phyloP scores from a whole-genome alignment of 805 yeast genomes.

The Pichia kluyveri region DNA sequence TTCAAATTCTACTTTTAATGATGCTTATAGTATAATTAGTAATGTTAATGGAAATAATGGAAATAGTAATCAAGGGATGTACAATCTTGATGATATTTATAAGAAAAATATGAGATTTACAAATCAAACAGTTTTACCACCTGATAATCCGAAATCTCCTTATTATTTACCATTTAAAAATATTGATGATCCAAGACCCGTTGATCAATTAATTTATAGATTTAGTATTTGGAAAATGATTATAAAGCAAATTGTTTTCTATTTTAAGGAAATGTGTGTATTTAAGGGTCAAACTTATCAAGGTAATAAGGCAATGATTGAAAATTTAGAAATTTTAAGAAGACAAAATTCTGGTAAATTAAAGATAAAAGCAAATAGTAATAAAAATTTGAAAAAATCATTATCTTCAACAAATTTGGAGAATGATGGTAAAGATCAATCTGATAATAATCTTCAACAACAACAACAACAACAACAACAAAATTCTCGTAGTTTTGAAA shows the following conservation, averaged over 20 bases:
- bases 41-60: not conserved
- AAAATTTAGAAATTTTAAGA: conserved; percentile 28
- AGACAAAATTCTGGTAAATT: conserved; percentile 25
- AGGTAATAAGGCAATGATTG: conserved; percentile 42
- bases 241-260: conserved; percentile 43
- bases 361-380: conserved; percentile 15
- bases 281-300: conserved; percentile 39
- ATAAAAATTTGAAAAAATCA: conserved; percentile 18
- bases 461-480: not conserved
- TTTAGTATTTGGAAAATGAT: conserved; percentile 51
- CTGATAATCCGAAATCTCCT: conserved; percentile 27
- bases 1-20: not conserved
- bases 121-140: conserved; percentile 23
- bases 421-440: not conserved
- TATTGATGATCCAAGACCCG: conserved; percentile 27
- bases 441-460: not conserved
- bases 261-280: conserved; percentile 40
- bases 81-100: conserved; percentile 10
- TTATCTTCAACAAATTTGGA: conserved; percentile 12
- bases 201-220: conserved; percentile 44
- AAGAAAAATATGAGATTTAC: conserved; percentile 10
- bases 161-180: conserved; percentile 25
- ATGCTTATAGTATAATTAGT: not conserved
- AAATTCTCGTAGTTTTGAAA: not conserved
- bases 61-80: not conserved